Percentiles rank a stretch among this genome's conserved stretches.
phyloP scores from a whole-genome alignment of 768 basidiomycete genomes.

The Auricularia auricula-judae region DNA sequence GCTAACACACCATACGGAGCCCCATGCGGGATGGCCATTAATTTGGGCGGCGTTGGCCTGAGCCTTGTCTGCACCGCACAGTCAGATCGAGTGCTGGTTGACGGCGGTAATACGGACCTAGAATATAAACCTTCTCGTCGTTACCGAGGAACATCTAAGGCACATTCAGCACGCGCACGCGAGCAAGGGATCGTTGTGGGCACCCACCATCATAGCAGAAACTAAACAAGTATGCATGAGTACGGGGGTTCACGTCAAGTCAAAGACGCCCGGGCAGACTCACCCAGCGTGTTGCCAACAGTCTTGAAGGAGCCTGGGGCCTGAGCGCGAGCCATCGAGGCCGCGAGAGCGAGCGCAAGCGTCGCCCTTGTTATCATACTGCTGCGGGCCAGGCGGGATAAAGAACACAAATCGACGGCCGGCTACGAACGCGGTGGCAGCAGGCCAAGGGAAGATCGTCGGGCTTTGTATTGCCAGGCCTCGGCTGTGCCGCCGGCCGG shows the following conservation, averaged over 20 bases:
- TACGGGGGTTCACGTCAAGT: background rate
- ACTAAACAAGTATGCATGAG: background rate
- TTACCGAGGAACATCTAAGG: conserved; percentile 74
- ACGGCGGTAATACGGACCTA: conserved; percentile 17
- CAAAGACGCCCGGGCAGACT: conserved; percentile 5
- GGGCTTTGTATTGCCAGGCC: background rate
- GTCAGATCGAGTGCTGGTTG: background rate
- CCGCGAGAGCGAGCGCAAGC: background rate
- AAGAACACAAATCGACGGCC: too few relatives aligned
- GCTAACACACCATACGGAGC: conserved; percentile 40
- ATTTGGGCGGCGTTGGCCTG: conserved; percentile 62
- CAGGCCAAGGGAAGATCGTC: background rate
- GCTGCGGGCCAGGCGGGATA: background rate
- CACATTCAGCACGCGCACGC: background rate
- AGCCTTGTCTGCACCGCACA: conserved; percentile 52
- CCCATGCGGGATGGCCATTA: conserved; percentile 66
- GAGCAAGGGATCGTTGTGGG: background rate
- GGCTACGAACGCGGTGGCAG: too few relatives aligned
- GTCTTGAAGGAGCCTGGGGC: conserved; percentile 47
- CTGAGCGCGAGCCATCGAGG: background rate
- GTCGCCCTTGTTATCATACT: background rate
- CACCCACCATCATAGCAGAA: background rate
- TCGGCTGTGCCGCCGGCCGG: background rate
- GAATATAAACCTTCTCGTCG: conserved; percentile 69
- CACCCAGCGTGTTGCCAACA: conserved; percentile 56